phyloP scores from a whole-genome alignment of 257 asterid genomes.

The Rauvolfia tetraphylla region DNA sequence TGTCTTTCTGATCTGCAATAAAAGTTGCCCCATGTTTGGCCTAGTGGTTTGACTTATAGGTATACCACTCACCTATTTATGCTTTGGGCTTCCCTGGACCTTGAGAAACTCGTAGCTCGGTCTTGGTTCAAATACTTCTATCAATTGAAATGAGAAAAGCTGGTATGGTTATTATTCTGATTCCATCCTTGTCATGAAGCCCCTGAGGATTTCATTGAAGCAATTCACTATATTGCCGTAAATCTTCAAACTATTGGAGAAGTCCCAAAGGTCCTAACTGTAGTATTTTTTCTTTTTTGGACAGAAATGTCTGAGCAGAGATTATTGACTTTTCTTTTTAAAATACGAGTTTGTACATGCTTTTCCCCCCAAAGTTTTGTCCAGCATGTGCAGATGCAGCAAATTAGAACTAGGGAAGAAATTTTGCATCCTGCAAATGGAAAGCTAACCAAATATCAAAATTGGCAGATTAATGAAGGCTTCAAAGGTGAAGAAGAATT shows the following conservation, averaged over 20 bases:
- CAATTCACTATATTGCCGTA: slow-evolving; percentile 10
- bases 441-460: background rate
- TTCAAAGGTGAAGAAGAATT: background rate
- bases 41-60: slow-evolving; percentile 6
- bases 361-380: background rate
- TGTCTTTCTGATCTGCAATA: slow-evolving; percentile 40
- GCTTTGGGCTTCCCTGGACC: slow-evolving; percentile 13
- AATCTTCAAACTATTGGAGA: background rate
- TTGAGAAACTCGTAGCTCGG: slow-evolving; percentile 15
- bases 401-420: background rate
- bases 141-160: slow-evolving; percentile 20
- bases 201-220: slow-evolving; percentile 15
- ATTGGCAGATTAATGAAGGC: background rate
- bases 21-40: background rate
- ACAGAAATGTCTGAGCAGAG: background rate
- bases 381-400: background rate
- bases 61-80: slow-evolving; percentile 17
- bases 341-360: background rate
- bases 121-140: slow-evolving; percentile 3
- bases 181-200: slow-evolving; percentile 6
- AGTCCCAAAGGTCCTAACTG: background rate
- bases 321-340: background rate
- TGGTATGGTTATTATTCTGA: slow-evolving; percentile 17
- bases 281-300: background rate
- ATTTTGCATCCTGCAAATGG: background rate